A percentile compares a stretch with the other conserved stretches of the same genome.
These are phyloP conservation scores for Dendrobium chrysotoxum DNA, from an alignment of 106 monocot genomes.

Conservation along the genomic window DNA sequence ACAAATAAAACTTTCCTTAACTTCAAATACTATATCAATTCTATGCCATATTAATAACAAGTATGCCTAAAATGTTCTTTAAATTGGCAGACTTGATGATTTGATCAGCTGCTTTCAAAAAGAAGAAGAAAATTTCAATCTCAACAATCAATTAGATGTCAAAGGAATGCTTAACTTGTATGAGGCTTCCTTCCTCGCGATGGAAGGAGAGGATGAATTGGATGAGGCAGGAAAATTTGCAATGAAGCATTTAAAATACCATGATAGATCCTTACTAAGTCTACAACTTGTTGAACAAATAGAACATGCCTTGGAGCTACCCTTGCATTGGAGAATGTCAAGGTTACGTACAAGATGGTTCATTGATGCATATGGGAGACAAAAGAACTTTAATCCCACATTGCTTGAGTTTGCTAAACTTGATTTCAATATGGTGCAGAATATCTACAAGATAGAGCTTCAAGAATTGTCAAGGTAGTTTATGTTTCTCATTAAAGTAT, in stretches of 20 bases:
- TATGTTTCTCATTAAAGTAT: neutral
- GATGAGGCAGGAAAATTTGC: conserved; percentile 20
- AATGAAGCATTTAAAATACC: neutral
- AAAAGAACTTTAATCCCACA: conserved; percentile 10
- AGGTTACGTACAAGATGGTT: conserved; percentile 34
- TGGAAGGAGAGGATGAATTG: conserved; percentile 21
- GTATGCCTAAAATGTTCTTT: neutral
- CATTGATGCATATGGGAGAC: conserved; percentile 28
- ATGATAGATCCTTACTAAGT: neutral
- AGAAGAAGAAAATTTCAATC: conserved; percentile 1
- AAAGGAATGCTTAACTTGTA: conserved; percentile 28
- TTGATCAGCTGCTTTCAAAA: conserved; percentile 11
- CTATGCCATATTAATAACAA: neutral
- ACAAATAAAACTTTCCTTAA: neutral
- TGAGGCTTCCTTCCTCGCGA: conserved; percentile 26
- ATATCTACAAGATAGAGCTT: conserved; percentile 28
- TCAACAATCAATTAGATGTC: neutral
- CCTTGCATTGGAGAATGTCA: conserved; percentile 41
- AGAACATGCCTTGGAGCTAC: conserved; percentile 39
- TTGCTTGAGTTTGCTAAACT: conserved; percentile 50
- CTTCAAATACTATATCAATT: neutral
- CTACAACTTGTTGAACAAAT: conserved; percentile 17
- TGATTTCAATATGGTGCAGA: conserved; percentile 45
- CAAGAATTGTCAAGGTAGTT: conserved; percentile 22
- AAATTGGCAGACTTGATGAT: neutral